phyloP scores from a whole-genome alignment of 805 yeast genomes.

The Metahyphopichia silvanorum region DNA sequence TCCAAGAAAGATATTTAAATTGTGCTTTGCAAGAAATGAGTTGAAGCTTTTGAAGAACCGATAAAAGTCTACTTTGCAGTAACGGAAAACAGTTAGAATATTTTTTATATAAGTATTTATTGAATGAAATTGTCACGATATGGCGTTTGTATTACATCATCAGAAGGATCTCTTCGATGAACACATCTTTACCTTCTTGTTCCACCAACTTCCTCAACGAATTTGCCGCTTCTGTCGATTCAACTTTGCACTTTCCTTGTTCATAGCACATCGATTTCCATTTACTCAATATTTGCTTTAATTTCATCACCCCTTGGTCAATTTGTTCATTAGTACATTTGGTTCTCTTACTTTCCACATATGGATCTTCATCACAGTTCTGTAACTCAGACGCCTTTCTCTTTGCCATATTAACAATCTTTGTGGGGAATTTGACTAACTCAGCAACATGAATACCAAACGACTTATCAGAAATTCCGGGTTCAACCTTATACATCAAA shows the following conservation, averaged over 20 bases:
- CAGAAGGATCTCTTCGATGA: constrained; percentile 43
- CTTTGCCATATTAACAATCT: constrained; percentile 92
- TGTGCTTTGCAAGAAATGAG: no score
- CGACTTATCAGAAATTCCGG: constrained; percentile 93
- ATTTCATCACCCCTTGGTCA: constrained; percentile 47
- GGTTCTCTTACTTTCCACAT: constrained; percentile 45
- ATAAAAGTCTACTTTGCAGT: no score
- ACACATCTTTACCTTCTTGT: constrained; percentile 30
- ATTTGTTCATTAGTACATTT: constrained; percentile 54
- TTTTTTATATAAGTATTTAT: no score
- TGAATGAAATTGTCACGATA: no score
- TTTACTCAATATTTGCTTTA: constrained; percentile 45
- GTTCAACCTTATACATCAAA: constrained; percentile 86
- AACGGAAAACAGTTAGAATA: no score
- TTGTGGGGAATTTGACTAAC: constrained; percentile 86
- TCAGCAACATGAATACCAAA: constrained; percentile 98
- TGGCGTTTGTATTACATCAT: constrained; percentile 30
- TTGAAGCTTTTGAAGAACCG: no score
- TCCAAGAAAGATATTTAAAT: constrained; percentile 9
- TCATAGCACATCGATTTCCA: constrained; percentile 51
- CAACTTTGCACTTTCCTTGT: constrained; percentile 15
- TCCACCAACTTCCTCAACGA: constrained; percentile 35
- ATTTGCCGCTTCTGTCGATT: constrained; percentile 37
- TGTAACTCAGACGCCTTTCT: constrained; percentile 88
- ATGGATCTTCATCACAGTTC: constrained; percentile 40